Base-by-base conservation (phyloP, 164 flowering plant species). In the Tinospora cordifolia region DNA sequence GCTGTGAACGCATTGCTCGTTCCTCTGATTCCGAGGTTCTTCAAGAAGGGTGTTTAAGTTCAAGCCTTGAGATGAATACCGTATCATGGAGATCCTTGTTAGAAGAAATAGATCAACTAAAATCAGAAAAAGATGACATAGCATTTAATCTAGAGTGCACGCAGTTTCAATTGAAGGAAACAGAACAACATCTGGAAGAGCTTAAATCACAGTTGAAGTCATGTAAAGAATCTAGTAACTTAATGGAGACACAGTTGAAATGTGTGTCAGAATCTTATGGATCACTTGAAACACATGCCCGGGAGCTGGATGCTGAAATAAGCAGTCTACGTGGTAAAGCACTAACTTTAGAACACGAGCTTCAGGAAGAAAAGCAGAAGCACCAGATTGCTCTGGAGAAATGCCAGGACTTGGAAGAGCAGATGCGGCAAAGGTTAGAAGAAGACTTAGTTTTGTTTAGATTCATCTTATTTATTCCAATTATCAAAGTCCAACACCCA, bases 181-280 rank as follows among this genome's bases (percentile, higher is more conserved):
- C 85, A 7, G 97, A 90, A 77, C 83, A 85, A 54, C 84, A 77
- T 60, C 84, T 88, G 3, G 75, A 81, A 58, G 99, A 92, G 70
- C 80, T 83, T 51, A 86, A 85, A 79, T 84, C 91, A 66, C 86
- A 91, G 58, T 81, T 95, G 71, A 82, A 87, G 59, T 82, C 93
- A 67, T 84, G 84, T 75, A 87, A 87, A 72, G 88, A 82, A 63
- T 81, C 84, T 26, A 89, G 91, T 70, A 80, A 91, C 74, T 85
- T 95, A 81, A 85, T 89, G n/a, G 98, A 92, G 75, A 92, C 97
- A 27, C 99, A 95, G 84, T 87, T 95, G 49, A 95, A 90, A 80
- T 95, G 99, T 62, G 91, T 95, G 99, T 87, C 93, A 63, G 99
- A 92, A 75, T 90, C 99, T 57, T 95, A 92, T 72, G 88, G 86